Evolutionary conservation across 805 yeast genomes (phyloP), one percentile per base, ranked within the genome.

Genomic region (Yarrowia divulgata): DNA sequence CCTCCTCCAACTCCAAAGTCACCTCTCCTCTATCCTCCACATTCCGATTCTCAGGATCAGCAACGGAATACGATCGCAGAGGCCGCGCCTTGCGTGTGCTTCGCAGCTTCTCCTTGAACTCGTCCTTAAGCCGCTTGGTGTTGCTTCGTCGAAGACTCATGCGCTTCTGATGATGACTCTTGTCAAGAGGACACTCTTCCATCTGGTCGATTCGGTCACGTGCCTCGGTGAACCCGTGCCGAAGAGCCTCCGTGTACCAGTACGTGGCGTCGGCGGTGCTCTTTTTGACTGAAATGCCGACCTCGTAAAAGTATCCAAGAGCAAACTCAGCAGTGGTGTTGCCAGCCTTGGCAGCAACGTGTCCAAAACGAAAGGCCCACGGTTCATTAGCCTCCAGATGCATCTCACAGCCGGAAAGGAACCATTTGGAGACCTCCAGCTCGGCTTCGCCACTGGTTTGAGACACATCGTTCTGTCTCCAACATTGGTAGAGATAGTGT

Each of bases 291-390:
- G 88, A 90, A 45, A 88, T 82, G 1, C 93, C 93, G 58, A 84
- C 85, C 73, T 88, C 91, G 74, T 82, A 83, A 74, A 86, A 90
- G 73, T 86, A 84, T 0, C 91, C 94, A 48, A 90, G 75, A 49
- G 91, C 90, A 74, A 85, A 90, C 73, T 88, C 87, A 2, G 90
- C 91, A 71, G 87, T 85, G 0, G 85, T 80, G 68, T 86, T 80
- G 32, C 88, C 88, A 34, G 83, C 83, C 69, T 85, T 86, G 0
- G 90, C 85, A n/a, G 90, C 88, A 69, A 84, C 83, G 8, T 81
- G 74, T 4, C 91, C 90, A 88, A 91, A 90, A 18, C 84, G 76
- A 72, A 85, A 88, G 0, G 93, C 91, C 79, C 88, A 89, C 55
- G 81, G 82, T 72, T 85, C 89, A 76, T 87, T 87, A 8, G 84